Conservation (phyloP, 2,329 filamentous ascomycete species). For the Colletotrichum sp. region DNA sequence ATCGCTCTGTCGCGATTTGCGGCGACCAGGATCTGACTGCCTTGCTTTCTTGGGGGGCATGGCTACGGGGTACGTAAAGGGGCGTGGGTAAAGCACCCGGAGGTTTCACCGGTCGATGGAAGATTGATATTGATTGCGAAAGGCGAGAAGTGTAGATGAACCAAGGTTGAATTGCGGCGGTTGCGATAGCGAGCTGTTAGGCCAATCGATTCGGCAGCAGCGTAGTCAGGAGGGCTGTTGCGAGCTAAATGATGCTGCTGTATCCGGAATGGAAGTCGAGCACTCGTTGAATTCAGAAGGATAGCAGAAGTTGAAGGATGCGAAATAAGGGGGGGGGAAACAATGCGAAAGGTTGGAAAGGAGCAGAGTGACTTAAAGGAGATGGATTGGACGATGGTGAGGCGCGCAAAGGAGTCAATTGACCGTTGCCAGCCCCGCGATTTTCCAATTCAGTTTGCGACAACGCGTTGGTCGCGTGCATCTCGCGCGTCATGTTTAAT, state of each 20-base stretch:
- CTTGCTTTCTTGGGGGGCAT: conserved; percentile 17
- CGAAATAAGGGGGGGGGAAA: background rate
- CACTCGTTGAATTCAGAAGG: background rate
- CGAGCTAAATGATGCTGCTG: background rate
- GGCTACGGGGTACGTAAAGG: background rate
- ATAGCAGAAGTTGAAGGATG: background rate
- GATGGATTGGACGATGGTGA: background rate
- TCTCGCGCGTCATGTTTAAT: background rate
- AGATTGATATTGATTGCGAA: background rate
- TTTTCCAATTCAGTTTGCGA: conserved; percentile 20
- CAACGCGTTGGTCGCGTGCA: background rate
- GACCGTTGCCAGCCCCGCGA: conserved; percentile 30
- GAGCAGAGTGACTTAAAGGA: background rate
- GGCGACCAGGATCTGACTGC: conserved; percentile 22
- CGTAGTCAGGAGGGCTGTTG: background rate
- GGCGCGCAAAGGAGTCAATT: background rate
- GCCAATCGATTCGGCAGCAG: background rate
- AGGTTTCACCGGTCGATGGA: background rate
- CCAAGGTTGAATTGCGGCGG: background rate
- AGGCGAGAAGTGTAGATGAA: background rate
- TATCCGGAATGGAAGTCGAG: background rate
- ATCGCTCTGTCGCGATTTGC: conserved; percentile 41
- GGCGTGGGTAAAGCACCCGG: background rate
- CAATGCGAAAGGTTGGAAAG: background rate
- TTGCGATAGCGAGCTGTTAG: background rate